phyloP scores from a whole-genome alignment of 768 basidiomycete genomes.

The Panaeolus papilionaceus region DNA sequence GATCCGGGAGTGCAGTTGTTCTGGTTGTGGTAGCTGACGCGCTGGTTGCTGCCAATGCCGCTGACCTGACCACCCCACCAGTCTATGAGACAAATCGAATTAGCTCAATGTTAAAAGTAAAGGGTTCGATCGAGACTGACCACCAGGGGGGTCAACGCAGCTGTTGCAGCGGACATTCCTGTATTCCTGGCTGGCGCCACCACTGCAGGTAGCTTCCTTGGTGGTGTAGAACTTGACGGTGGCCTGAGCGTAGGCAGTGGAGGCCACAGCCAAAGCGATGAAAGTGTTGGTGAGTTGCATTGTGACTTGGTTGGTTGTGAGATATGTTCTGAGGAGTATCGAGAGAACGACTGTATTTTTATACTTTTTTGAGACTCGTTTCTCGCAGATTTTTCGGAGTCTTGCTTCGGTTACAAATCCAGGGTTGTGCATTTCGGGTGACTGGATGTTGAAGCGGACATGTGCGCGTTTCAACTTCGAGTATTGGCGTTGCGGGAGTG shows the following conservation, averaged over 20 bases:
- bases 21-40: slow-evolving; percentile 6
- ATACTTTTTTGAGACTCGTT: too few relatives aligned
- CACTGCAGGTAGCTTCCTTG: background rate
- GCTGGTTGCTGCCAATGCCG: background rate
- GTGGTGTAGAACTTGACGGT: slow-evolving; percentile 3
- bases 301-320: background rate
- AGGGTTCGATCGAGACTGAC: background rate
- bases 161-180: background rate
- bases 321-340: too few relatives aligned
- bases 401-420: too few relatives aligned
- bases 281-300: background rate
- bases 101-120: background rate
- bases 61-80: background rate
- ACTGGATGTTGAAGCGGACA: too few relatives aligned
- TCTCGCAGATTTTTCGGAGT: too few relatives aligned
- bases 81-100: background rate
- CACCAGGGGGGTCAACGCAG: slow-evolving; percentile 6
- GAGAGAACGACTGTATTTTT: too few relatives aligned
- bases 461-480: too few relatives aligned
- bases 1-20: background rate
- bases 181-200: background rate
- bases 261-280: background rate
- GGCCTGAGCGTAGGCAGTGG: background rate
- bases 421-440: too few relatives aligned
- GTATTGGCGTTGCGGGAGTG: too few relatives aligned